These are phyloP conservation scores for Boletus calvinii DNA, from an alignment of 1,284 basidiomycete genomes.

Conservation along the genomic window DNA sequence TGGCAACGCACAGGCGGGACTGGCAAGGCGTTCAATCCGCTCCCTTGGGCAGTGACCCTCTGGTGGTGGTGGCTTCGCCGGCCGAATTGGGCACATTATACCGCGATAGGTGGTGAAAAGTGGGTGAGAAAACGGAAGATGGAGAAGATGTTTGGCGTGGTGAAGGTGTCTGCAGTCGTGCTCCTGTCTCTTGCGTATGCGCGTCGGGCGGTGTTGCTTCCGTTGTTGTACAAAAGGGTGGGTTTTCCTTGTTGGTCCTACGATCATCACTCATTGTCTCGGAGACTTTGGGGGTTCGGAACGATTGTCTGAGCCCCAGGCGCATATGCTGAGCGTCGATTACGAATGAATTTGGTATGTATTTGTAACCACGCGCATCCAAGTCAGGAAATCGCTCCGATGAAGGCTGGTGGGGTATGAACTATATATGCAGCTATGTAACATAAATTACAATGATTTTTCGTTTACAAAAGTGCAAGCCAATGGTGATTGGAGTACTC, in stretches of 20 bases:
- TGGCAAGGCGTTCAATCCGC: conserved; percentile 29
- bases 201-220: conserved; percentile 6
- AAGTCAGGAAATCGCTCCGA: background rate
- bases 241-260: background rate
- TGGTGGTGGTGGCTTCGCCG: conserved; percentile 34
- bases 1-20: conserved; percentile 26
- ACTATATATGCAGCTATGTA: conserved; percentile 14
- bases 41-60: conserved; percentile 30
- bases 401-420: background rate
- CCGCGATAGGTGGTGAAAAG: conserved; percentile 22
- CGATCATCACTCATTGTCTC: background rate
- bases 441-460: conserved; percentile 29
- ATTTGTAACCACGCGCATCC: too few species aligned
- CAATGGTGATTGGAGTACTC: background rate
- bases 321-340: background rate
- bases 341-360: background rate
- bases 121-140: conserved; percentile 20
- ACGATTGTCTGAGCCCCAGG: background rate
- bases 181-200: conserved; percentile 13
- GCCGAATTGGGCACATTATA: conserved; percentile 30
- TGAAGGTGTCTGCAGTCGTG: conserved; percentile 8
- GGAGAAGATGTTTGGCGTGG: conserved; percentile 3
- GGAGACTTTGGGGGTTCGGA: conserved; percentile 2
- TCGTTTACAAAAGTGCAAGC: background rate
- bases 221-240: conserved; percentile 8